Base-by-base conservation (phyloP, 257 asterid genomes). In the Scutellaria minor region DNA sequence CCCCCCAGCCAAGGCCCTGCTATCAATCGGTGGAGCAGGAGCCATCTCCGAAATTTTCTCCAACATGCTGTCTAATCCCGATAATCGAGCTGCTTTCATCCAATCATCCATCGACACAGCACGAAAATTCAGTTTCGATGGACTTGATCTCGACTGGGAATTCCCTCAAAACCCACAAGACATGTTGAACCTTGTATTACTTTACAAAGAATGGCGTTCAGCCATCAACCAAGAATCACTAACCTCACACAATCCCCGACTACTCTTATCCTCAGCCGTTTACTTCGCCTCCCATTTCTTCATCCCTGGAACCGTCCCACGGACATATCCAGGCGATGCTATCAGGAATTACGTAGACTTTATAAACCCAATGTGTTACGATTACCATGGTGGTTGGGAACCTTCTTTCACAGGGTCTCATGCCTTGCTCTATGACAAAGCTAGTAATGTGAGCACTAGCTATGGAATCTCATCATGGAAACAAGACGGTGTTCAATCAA, bases 91-190 rank as follows among this genome's bases (percentile, higher is more conserved):
- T 2, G 71, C 86, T 6, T 87, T 87, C 81, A 84, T 87, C 20
- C 81, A 76, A 3, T 90, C 95, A 14, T 73, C 92, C 6, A 78
- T 90, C 20, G 9, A 56, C 10, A 68, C 73, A 1, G 89, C 90
- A 5, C 51, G 88, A 50, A 66, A 62, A 2, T 84, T 75, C 18
- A 71, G 64, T 1, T 86, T 90, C 22, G 87, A 87, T 8, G 92
- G 96, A 7, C 85, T 88, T 22, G 92, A 90, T 51, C 83, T 86
- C 47, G 94, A 89, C 76, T 87, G 96, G 94, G 92, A 87, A 50
- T 83, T 52, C 72, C 96, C 94, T 0, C 39, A 40, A 3, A 47
- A 70, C 5, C 70, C 80, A 10, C 59, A 66, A 52, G 85, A 88
- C 77, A 89, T 85, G 90, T 58, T 64, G 41, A 79, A 88, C 58